A percentile compares a stretch with the other conserved stretches of the same genome.
Conservation (phyloP, 495 filamentous ascomycete species). For the Coniosporium apollinis region DNA sequence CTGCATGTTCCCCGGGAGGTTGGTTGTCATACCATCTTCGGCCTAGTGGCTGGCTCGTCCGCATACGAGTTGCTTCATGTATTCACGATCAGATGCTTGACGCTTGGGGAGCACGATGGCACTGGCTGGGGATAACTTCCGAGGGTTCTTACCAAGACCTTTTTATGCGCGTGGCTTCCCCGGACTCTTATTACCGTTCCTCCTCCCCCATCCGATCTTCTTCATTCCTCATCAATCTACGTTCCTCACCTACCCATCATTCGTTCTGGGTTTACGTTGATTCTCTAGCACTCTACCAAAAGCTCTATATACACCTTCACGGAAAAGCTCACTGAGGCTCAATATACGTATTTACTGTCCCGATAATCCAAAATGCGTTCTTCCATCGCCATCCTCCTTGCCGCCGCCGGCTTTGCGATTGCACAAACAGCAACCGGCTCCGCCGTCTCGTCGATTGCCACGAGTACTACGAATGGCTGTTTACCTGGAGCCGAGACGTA, state of each 20-base stretch:
- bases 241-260: slow-evolving; percentile 8
- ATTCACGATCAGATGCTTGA: no score
- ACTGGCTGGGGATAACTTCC: no score
- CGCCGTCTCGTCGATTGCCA: slow-evolving; percentile 3
- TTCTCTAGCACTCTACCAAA: neutral
- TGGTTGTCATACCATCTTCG: neutral
- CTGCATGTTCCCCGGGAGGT: neutral
- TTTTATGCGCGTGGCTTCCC: neutral
- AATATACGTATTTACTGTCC: neutral
- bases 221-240: no score
- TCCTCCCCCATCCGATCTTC: neutral
- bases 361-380: slow-evolving; percentile 16
- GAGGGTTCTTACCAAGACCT: neutral
- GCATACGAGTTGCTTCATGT: neutral
- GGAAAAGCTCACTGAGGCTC: neutral
- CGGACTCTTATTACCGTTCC: neutral
- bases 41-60: neutral
- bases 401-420: slow-evolving; percentile 16
- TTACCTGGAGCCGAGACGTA: slow-evolving; percentile 11
- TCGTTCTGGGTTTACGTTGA: slow-evolving; percentile 10
- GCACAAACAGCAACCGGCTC: slow-evolving; percentile 15
- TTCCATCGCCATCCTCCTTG: slow-evolving; percentile 9
- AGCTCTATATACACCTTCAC: slow-evolving; percentile 1
- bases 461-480: neutral
- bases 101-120: no score